Evolutionary conservation across 768 basidiomycete genomes (phyloP).

Genomic region (Boletus bicolor): DNA sequence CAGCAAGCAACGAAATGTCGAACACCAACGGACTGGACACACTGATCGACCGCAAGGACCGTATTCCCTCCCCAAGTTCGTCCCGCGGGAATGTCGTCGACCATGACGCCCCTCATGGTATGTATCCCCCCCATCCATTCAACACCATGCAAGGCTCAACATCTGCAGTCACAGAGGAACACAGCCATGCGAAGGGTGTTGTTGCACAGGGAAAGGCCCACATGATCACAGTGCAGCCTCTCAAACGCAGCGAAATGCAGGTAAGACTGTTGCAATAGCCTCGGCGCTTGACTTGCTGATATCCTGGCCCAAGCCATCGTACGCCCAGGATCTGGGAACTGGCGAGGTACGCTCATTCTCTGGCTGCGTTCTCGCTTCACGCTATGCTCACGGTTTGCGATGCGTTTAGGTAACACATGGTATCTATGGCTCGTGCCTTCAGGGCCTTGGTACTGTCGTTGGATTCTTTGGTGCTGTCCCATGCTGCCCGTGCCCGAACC

Average conservation of each 20-base stretch:
- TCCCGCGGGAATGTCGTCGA: conserved; percentile 67
- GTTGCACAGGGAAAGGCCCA: conserved; percentile 31
- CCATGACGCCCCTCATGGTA: conserved; percentile 65
- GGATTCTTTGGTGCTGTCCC: conserved; percentile 76
- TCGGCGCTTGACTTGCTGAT: conserved; percentile 3
- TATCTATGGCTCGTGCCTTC: conserved; percentile 78
- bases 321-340: conserved; percentile 85
- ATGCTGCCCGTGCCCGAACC: conserved; percentile 82
- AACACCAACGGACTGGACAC: conserved; percentile 16
- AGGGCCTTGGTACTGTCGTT: conserved; percentile 61
- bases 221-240: conserved; percentile 78
- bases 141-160: conserved; percentile 9
- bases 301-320: conserved; percentile 62
- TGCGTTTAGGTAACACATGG: conserved; percentile 67
- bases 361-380: neutral
- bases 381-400: neutral
- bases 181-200: conserved; percentile 34
- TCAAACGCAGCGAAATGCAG: conserved; percentile 87
- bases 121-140: conserved; percentile 18
- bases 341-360: conserved; percentile 40
- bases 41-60: conserved; percentile 49
- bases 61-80: conserved; percentile 38
- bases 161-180: conserved; percentile 63
- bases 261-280: conserved; percentile 33
- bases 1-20: conserved; percentile 20